Evolutionary conservation across 441 rosid species (phyloP).

Genomic region (Gossypium lobatum): DNA sequence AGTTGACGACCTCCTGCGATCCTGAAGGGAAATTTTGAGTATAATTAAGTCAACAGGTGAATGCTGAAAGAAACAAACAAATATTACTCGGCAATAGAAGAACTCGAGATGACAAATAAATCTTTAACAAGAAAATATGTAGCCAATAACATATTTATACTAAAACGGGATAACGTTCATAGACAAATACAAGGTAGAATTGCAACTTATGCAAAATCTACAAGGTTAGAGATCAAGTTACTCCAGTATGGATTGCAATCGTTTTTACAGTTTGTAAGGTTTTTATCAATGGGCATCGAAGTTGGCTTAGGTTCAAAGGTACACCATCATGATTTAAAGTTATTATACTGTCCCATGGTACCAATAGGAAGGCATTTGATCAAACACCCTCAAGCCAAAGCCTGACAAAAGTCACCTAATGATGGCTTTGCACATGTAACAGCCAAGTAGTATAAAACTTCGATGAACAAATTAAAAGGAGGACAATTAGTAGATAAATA

Average conservation of each 20-base stretch:
- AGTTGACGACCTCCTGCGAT: slow-evolving; percentile 34
- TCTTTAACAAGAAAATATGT: not conserved
- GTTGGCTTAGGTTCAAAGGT: not conserved
- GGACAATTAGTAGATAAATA: not conserved
- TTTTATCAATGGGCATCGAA: not conserved
- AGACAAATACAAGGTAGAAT: not conserved
- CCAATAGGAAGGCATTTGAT: not conserved
- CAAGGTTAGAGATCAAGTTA: not conserved
- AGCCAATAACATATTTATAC: not conserved
- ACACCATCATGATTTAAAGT: not conserved
- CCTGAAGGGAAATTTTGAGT: slow-evolving; percentile 44
- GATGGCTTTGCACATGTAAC: not conserved
- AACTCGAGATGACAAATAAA: not conserved
- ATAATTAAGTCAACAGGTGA: not conserved
- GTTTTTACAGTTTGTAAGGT: not conserved
- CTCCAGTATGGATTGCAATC: not conserved
- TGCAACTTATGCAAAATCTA: slow-evolving; percentile 3
- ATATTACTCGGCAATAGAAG: not conserved
- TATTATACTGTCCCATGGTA: not conserved
- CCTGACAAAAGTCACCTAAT: not conserved
- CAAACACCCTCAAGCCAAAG: not conserved
- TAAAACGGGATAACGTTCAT: not conserved
- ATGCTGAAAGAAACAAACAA: not conserved
- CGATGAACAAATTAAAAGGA: not conserved
- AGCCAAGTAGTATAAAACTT: not conserved